Percentiles rank a stretch among this genome's conserved stretches.
Evolutionary conservation across 768 basidiomycete species (phyloP).

Genomic region (Pilatotrama ljubarskyi): DNA sequence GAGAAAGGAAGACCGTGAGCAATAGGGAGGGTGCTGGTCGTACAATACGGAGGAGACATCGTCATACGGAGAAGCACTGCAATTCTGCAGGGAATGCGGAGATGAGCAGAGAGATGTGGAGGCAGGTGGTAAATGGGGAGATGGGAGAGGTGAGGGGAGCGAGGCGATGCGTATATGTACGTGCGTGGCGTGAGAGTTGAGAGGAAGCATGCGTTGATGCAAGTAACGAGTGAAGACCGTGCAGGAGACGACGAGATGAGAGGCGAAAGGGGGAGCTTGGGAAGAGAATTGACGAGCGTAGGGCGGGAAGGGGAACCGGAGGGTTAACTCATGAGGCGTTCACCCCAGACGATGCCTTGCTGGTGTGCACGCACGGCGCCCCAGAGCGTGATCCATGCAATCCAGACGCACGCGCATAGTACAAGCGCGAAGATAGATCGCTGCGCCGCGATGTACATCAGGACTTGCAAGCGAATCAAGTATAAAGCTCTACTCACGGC

Average conservation of each 20-base stretch:
- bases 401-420: slow-evolving; percentile 58
- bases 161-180: slow-evolving; percentile 11
- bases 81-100: neutral
- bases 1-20: neutral
- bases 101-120: neutral
- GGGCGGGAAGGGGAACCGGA: neutral
- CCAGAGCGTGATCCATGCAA: slow-evolving; percentile 58
- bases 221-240: neutral
- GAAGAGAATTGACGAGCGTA: neutral
- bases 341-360: slow-evolving; percentile 78
- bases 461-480: too few species aligned
- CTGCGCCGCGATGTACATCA: neutral
- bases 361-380: slow-evolving; percentile 76
- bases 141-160: neutral
- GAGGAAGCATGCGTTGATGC: neutral
- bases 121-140: neutral
- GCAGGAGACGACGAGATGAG: neutral
- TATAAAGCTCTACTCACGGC: slow-evolving; percentile 43
- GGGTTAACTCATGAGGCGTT: slow-evolving; percentile 67
- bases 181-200: neutral
- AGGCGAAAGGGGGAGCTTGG: neutral
- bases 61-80: neutral
- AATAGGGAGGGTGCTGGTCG: neutral
- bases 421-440: slow-evolving; percentile 53
- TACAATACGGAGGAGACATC: neutral